These are phyloP conservation scores for Neofusicoccum umdonicola DNA, from an alignment of 2,329 filamentous ascomycete genomes.

Conservation along the genomic window DNA sequence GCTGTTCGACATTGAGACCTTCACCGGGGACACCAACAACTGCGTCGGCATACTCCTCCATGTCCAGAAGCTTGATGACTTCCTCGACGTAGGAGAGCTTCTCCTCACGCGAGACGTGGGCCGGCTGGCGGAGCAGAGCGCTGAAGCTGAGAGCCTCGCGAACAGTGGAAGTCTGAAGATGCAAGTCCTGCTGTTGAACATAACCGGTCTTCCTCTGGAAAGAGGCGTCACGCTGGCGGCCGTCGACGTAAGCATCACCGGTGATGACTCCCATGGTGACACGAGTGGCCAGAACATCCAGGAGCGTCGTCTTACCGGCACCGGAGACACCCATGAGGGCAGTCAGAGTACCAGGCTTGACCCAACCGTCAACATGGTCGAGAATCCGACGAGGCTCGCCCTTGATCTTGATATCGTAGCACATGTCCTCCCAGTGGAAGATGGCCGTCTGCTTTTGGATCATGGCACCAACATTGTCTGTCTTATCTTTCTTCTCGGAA, in stretches of 20 bases:
- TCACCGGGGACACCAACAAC: conserved; percentile 83
- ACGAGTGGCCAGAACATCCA: conserved; percentile 77
- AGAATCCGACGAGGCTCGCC: conserved; percentile 67
- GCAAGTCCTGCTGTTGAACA: conserved; percentile 85
- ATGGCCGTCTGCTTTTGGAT: conserved; percentile 63
- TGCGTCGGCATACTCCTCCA: conserved; percentile 82
- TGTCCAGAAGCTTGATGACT: conserved; percentile 81
- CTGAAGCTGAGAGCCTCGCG: conserved; percentile 80
- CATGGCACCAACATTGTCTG: conserved; percentile 18
- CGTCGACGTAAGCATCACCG: conserved; percentile 79
- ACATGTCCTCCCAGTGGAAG: conserved; percentile 78
- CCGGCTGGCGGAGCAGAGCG: conserved; percentile 75
- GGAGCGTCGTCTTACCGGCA: conserved; percentile 82
- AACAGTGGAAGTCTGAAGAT: conserved; percentile 75
- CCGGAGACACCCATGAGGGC: conserved; percentile 70
- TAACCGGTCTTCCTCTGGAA: conserved; percentile 89
- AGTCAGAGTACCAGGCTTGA: conserved; percentile 81
- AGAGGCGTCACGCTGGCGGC: conserved; percentile 65
- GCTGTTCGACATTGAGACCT: conserved; percentile 59
- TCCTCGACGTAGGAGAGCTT: conserved; percentile 83
- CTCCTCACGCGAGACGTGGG: conserved; percentile 62
- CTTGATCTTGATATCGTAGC: conserved; percentile 73
- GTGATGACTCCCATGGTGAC: conserved; percentile 79
- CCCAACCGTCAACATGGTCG: conserved; percentile 81
- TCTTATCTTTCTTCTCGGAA: conserved; percentile 4